Conservation (phyloP, 2,329 filamentous ascomycete genomes). For the Lachnellula hyalina region DNA sequence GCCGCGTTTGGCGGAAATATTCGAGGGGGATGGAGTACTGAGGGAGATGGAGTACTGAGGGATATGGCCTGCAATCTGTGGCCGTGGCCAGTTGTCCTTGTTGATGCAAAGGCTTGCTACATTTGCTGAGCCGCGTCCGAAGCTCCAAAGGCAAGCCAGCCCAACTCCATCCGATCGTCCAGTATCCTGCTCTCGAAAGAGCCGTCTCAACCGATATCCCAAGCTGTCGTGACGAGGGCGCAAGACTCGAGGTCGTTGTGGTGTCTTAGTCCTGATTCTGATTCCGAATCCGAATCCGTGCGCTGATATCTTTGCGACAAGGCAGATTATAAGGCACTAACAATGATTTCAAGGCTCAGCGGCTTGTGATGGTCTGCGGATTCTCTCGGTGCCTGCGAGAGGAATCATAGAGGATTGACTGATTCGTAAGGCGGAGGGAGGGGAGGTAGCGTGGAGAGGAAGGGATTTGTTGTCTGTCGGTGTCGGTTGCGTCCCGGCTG, state of each 20-base stretch:
- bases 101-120: conserved; percentile 15
- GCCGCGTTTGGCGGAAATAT: background rate
- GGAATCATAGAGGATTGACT: background rate
- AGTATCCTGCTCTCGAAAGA: conserved; percentile 7
- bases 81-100: conserved; percentile 16
- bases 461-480: background rate
- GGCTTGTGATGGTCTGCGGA: background rate
- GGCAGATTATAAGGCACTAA: background rate
- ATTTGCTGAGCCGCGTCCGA: conserved; percentile 17
- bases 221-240: background rate
- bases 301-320: background rate
- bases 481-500: no score
- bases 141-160: conserved; percentile 8
- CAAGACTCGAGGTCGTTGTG: conserved; percentile 2
- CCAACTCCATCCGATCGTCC: conserved; percentile 18
- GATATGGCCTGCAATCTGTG: conserved; percentile 12
- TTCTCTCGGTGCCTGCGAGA: conserved; percentile 5
- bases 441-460: background rate
- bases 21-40: conserved; percentile 6
- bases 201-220: conserved; percentile 1
- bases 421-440: background rate
- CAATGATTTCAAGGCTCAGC: background rate
- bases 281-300: background rate
- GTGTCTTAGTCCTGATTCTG: background rate
- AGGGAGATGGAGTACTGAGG: conserved; percentile 4